Percentiles rank a stretch among this genome's conserved stretches.
phyloP scores from a whole-genome alignment of 441 rosid species.

The Melastoma candidum region DNA sequence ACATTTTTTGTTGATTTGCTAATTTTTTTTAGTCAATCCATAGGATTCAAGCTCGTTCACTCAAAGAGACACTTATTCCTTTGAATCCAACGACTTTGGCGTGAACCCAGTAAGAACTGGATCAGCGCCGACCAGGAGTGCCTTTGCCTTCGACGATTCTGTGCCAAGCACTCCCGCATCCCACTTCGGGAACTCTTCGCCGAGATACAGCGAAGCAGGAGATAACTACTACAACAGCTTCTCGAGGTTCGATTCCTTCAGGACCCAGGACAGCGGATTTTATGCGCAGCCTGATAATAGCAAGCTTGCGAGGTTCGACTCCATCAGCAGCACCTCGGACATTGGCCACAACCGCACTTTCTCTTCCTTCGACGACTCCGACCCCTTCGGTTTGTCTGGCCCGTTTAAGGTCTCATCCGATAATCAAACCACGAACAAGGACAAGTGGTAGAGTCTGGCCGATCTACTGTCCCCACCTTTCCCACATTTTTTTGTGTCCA shows the following conservation, averaged over 20 bases:
- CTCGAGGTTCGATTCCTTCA: conserved; percentile 89
- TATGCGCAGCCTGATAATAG: conserved; percentile 40
- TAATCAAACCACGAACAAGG: conserved; percentile 48
- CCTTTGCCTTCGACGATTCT: conserved; percentile 73
- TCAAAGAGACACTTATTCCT: conserved; percentile 32
- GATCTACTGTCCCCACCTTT: no score
- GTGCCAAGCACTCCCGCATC: conserved; percentile 82
- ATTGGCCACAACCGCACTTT: conserved; percentile 33
- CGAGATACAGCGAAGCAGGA: conserved; percentile 71
- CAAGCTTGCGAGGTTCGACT: conserved; percentile 61
- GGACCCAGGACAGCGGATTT: conserved; percentile 45
- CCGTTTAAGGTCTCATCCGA: conserved; percentile 82
- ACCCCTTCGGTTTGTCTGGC: conserved; percentile 84
- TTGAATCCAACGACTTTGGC: conserved; percentile 55
- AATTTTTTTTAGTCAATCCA: neutral
- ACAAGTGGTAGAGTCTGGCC: conserved; percentile 26
- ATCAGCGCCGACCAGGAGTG: conserved; percentile 58
- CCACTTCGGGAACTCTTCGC: conserved; percentile 71
- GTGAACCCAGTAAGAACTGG: conserved; percentile 42
- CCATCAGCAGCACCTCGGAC: conserved; percentile 67
- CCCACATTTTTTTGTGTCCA: no score
- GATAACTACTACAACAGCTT: conserved; percentile 55
- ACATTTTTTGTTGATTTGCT: no score
- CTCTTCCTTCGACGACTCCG: conserved; percentile 73
- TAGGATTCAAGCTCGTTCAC: conserved; percentile 43